Conservation (phyloP, 768 basidiomycete genomes). For the Kwoniella sp. region DNA sequence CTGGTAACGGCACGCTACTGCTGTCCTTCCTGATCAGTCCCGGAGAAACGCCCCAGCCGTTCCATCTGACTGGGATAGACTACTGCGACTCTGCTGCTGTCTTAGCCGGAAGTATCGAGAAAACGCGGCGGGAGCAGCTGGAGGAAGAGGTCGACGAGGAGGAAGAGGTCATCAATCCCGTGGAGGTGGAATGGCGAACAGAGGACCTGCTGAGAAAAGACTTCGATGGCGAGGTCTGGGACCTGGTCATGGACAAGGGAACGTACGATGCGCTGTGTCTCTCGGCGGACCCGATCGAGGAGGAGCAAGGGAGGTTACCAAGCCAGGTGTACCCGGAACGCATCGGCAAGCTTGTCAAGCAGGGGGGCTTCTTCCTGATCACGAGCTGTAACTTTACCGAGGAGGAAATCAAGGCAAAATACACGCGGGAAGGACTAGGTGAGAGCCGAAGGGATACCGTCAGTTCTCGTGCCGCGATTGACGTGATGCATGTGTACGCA, state of each 20-base stretch:
- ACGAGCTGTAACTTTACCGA: constrained; percentile 54
- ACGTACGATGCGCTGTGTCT: constrained; percentile 53
- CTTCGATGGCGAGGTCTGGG: constrained; percentile 44
- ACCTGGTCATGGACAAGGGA: constrained; percentile 52
- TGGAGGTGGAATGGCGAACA: constrained; percentile 30
- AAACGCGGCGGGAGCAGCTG: constrained; percentile 15
- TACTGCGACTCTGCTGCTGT: constrained; percentile 49
- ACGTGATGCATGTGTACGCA: background rate
- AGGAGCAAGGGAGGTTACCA: constrained; percentile 31
- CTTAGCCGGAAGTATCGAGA: constrained; percentile 43
- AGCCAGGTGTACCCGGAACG: constrained; percentile 49
- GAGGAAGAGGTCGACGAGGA: constrained; percentile 33
- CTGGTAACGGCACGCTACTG: constrained; percentile 51
- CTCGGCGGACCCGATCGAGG: constrained; percentile 32
- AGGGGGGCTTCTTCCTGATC: constrained; percentile 51
- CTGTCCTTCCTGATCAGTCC: constrained; percentile 42
- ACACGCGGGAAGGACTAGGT: constrained; percentile 41
- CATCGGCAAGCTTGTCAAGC: constrained; percentile 44
- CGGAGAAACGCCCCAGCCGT: constrained; percentile 23
- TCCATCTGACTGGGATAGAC: constrained; percentile 51
- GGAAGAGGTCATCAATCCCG: constrained; percentile 25
- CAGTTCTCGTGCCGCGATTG: background rate
- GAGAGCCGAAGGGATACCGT: constrained; percentile 3
- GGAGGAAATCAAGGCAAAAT: constrained; percentile 49
- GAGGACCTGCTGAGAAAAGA: constrained; percentile 41